These are phyloP conservation scores for Santalum album DNA, from an alignment of 164 flowering plant species.

Conservation along the genomic window DNA sequence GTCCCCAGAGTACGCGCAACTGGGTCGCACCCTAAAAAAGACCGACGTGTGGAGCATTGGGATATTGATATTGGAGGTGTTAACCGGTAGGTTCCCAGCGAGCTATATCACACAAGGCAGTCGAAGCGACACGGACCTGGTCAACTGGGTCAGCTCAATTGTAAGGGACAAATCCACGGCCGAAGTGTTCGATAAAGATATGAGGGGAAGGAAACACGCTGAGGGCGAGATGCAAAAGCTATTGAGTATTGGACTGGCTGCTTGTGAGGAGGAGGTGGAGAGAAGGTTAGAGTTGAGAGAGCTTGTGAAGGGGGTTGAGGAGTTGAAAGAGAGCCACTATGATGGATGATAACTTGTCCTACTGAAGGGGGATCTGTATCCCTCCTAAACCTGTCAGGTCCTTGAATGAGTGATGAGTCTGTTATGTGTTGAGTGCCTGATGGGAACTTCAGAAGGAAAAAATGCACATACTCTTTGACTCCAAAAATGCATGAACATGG, in stretches of 20 bases:
- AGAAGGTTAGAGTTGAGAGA: conserved; percentile 33
- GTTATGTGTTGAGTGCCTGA: too few relatives aligned
- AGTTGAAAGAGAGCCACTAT: conserved; percentile 31
- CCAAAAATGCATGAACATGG: too few relatives aligned
- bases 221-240: conserved; percentile 48
- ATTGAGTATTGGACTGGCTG: conserved; percentile 48
- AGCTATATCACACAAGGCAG: conserved; percentile 33
- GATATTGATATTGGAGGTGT: conserved; percentile 43
- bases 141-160: conserved; percentile 43
- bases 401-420: too few relatives aligned
- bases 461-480: too few relatives aligned
- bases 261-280: conserved; percentile 41
- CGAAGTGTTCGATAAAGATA: conserved; percentile 50
- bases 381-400: too few relatives aligned
- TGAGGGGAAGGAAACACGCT: conserved; percentile 22
- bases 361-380: too few relatives aligned
- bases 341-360: background rate
- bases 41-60: conserved; percentile 64
- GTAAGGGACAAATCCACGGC: conserved; percentile 43
- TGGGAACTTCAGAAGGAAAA: too few relatives aligned
- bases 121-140: conserved; percentile 24
- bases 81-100: conserved; percentile 57
- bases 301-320: conserved; percentile 37
- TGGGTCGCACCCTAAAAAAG: conserved; percentile 22
- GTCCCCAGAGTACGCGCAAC: conserved; percentile 40